Conservation (phyloP, 345 rosid species). For the Iberis pinnata region DNA sequence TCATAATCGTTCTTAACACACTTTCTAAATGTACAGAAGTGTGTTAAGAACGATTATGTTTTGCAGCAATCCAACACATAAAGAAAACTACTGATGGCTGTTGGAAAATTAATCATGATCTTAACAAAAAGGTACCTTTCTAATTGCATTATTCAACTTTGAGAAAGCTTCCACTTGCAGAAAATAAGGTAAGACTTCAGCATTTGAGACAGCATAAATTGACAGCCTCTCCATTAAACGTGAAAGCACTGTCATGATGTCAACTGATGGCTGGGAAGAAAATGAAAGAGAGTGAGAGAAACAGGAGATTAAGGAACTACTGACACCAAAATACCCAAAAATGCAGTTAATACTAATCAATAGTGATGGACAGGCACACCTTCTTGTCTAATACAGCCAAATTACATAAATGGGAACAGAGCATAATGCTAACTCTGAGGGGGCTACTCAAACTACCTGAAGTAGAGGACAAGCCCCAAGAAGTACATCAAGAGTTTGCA, state of each 20-base stretch:
- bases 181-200: conserved; percentile 89
- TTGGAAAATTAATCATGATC: neutral
- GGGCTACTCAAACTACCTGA: conserved; percentile 51
- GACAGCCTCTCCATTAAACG: conserved; percentile 98
- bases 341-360: neutral
- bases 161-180: conserved; percentile 99
- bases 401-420: neutral
- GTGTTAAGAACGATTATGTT: neutral
- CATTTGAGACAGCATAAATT: conserved; percentile 82
- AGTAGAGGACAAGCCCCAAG: conserved; percentile 95
- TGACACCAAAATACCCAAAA: neutral
- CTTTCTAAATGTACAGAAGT: conserved; percentile 72
- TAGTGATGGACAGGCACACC: conserved; percentile 2
- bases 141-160: conserved; percentile 90
- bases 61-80: conserved; percentile 13
- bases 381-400: conserved; percentile 12
- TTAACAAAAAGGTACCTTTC: conserved; percentile 51
- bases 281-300: conserved; percentile 16
- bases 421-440: conserved; percentile 6
- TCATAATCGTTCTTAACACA: neutral
- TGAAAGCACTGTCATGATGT: conserved; percentile 92
- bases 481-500: conserved; percentile 92
- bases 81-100: too few relatives aligned
- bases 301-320: conserved; percentile 3
- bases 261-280: conserved; percentile 72